Evolutionary conservation across 352 stramenopile species (phyloP), one percentile per base, ranked within the genome.

Genomic region (Phytophthora meadii): DNA sequence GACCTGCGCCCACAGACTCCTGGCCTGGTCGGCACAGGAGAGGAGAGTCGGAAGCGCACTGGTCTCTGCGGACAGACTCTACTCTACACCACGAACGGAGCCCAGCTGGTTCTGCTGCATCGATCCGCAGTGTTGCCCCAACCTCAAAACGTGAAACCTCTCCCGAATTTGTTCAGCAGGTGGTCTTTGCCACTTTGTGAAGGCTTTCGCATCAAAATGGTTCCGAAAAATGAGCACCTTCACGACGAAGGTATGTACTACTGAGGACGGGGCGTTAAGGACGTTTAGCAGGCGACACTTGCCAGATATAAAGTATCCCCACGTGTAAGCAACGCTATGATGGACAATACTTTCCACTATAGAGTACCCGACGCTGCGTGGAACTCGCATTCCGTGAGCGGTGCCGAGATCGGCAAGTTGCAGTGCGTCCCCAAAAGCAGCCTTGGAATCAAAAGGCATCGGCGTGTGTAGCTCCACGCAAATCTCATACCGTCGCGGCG

Each of bases 81-180:
- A 75, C 55, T 72, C 49, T 67, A 63, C 54, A 40, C 61, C 65
- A 74, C 50, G 24, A 67, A 57, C 63, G 5, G 55, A 49, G 51
- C 45, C 49, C 67, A 75, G 67, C 55, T 75, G 67, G 54, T 70
- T 71, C 42, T 52, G 42, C 47, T 46, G 52, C 59, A 66, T 19
- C 17, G 39, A 52, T 56, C 53, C 45, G 52, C 52, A 53, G 28
- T 52, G 24, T 40, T 65, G 28, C 53, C 25, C 53, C 53, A 63
- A 49, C 25, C 44, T 9, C 46, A 59, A 54, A 15, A 40, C 19
- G 47, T 50, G 24, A 28, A 54, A 36, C 30, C 30, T 36, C 30
- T 36, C 9, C 30, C 30, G 30, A 36, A 36, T 14, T 36, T 34
- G 30, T 8, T 9, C 8, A 11, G 30, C 30, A 9, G 30, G 1